Percentiles rank a stretch among this genome's conserved stretches.
These are phyloP conservation scores for Grosmannia clavigera DNA, from an alignment of 2,329 filamentous ascomycete species.

Conservation along the genomic window DNA sequence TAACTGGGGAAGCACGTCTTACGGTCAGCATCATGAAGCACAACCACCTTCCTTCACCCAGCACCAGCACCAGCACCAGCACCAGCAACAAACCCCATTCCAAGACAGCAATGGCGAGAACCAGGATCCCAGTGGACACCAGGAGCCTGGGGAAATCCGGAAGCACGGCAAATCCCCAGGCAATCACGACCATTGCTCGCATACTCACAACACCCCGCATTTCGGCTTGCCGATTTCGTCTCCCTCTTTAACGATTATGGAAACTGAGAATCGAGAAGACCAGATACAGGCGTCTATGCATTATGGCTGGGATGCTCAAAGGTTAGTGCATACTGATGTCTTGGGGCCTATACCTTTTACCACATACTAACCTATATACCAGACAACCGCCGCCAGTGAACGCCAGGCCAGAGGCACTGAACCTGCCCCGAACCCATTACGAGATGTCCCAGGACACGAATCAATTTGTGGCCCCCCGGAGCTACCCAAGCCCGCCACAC, in stretches of 20 bases:
- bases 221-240: conserved; percentile 11
- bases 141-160: conserved; percentile 7
- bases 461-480: conserved; percentile 63
- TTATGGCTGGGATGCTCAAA: conserved; percentile 40
- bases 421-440: conserved; percentile 70
- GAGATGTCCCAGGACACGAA: conserved; percentile 66
- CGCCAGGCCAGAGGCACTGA: conserved; percentile 72
- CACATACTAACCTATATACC: conserved; percentile 10
- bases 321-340: conserved; percentile 23
- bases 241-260: conserved; percentile 24
- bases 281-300: conserved; percentile 21
- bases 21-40: conserved; percentile 19
- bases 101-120: background rate
- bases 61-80: conserved; percentile 10
- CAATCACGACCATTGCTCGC: background rate
- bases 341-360: background rate
- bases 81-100: conserved; percentile 1
- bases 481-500: conserved; percentile 72
- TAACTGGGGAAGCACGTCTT: conserved; percentile 11
- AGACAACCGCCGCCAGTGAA: conserved; percentile 51
- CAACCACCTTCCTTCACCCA: conserved; percentile 13
- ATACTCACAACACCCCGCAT: background rate
- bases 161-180: conserved; percentile 1
- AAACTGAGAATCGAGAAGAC: conserved; percentile 34
- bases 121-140: background rate